Percentiles rank a stretch among this genome's conserved stretches.
phyloP scores from a whole-genome alignment of 169 alveolate species.

The Plasmodium falciparum region DNA sequence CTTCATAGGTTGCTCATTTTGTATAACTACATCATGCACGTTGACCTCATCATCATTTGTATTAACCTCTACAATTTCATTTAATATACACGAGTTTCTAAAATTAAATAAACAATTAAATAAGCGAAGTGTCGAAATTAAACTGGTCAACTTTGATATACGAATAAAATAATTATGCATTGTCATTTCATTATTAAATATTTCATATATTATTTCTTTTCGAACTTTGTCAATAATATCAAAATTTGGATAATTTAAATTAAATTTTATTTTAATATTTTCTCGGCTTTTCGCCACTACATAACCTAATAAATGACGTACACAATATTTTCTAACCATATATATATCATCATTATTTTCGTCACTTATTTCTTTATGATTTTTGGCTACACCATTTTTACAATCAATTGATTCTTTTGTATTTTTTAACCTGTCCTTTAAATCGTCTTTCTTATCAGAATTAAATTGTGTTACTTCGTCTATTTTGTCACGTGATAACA shows the following conservation, averaged over 20 bases:
- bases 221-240: conserved; percentile 64
- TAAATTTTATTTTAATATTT: conserved; percentile 49
- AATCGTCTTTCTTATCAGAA: neutral
- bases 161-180: conserved; percentile 13
- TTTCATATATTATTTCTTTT: conserved; percentile 50
- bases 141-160: conserved; percentile 41
- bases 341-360: conserved; percentile 48
- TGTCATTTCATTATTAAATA: conserved; percentile 9
- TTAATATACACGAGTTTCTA: conserved; percentile 26
- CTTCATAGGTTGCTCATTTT: neutral
- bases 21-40: neutral
- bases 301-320: conserved; percentile 72
- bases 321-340: conserved; percentile 73
- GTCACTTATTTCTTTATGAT: conserved; percentile 6
- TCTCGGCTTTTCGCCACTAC: conserved; percentile 38
- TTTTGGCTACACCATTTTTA: neutral
- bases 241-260: conserved; percentile 44
- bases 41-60: neutral
- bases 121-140: conserved; percentile 20
- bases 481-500: no score
- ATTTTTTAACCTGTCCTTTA: neutral
- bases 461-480: no score
- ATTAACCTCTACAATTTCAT: conserved; percentile 31
- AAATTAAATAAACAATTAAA: conserved; percentile 62
- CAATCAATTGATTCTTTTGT: neutral